phyloP scores from a whole-genome alignment of 2,329 filamentous ascomycete species.

The Lecanicillium sp. region DNA sequence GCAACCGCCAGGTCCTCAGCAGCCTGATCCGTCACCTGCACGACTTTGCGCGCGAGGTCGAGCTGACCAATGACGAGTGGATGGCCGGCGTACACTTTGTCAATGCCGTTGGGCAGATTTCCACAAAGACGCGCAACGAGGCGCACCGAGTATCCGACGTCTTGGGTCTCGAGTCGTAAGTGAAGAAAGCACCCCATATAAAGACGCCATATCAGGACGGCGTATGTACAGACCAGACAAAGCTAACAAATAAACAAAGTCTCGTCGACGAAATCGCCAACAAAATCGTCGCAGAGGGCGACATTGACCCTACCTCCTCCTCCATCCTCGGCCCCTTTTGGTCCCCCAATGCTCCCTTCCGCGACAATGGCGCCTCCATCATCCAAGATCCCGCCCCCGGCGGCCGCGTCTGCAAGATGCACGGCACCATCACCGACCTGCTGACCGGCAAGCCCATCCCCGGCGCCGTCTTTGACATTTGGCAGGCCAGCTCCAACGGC shows the following conservation, averaged over 20 bases:
- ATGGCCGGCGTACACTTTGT: constrained; percentile 65
- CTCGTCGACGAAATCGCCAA: constrained; percentile 58
- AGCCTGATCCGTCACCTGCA: constrained; percentile 64
- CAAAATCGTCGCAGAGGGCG: constrained; percentile 52
- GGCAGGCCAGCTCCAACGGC: constrained; percentile 68
- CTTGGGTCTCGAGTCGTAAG: constrained; percentile 63
- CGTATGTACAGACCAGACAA: too few species aligned
- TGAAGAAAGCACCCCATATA: constrained; percentile 13
- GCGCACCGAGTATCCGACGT: constrained; percentile 65
- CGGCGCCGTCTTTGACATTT: constrained; percentile 66
- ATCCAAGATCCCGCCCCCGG: constrained; percentile 52
- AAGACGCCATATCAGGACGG: too few species aligned
- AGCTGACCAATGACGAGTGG: constrained; percentile 72
- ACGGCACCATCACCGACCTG: constrained; percentile 58
- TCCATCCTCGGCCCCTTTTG: constrained; percentile 73
- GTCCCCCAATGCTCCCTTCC: constrained; percentile 67
- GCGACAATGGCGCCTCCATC: constrained; percentile 56
- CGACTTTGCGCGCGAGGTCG: constrained; percentile 70
- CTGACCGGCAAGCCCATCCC: constrained; percentile 58
- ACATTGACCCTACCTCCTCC: constrained; percentile 60
- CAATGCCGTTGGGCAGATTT: constrained; percentile 65
- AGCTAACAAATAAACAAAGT: too few species aligned
- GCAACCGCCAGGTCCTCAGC: constrained; percentile 55
- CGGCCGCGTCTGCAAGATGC: constrained; percentile 57
- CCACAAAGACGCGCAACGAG: constrained; percentile 62